Base-by-base conservation (phyloP, 1,139 yeast genomes). In the Yamadazyma triangularis region DNA sequence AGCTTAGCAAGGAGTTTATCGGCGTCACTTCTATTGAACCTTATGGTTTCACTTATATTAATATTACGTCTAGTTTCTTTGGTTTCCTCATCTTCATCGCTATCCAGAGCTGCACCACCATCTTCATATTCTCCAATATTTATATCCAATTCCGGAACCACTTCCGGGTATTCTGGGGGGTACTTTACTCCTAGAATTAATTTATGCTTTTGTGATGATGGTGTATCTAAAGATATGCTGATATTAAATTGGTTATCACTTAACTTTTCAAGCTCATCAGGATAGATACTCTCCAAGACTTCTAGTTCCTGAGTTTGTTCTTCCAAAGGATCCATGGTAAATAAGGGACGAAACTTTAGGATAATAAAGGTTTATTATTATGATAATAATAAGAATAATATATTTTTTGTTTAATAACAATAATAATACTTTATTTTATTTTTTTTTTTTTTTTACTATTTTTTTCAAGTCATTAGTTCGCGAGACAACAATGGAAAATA, bases 261-360 rank as follows among this genome's bases (percentile, higher is more conserved):
- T 18, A 65, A 50, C 26, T 58, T 51, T 15, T 46, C 51, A 25
- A 91, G 59, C 53, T 91, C 97, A 53, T 88, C 96, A 3, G 97
- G 97, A 52, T 89, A 91, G 36, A 91, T 91, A 15, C 94, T 81
- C 54, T 85, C 81, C 38, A 91, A 70, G 24, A 88, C 87, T 55
- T 85, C 94, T 27, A 86, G 57, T 52, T 86, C 95, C 56, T 85
- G 91, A 23, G 51, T 52, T 49, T 85, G 94, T 53, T 85, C 95
- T 54, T 82, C 93, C 30, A 56, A 49, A 35, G 77, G 72, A 44
- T 81, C 87, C 94, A 84, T 84, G 6, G 6, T 18, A 18, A n/a
- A n/a, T n/a, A n/a, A n/a, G n/a, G n/a, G n/a, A n/a, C n/a, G n/a
- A n/a, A n/a, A n/a, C n/a, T n/a, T n/a, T n/a, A n/a, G n/a, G n/a